Evolutionary conservation across 2,329 filamentous ascomycete genomes (phyloP).

Genomic region (Aspergillus sp.): DNA sequence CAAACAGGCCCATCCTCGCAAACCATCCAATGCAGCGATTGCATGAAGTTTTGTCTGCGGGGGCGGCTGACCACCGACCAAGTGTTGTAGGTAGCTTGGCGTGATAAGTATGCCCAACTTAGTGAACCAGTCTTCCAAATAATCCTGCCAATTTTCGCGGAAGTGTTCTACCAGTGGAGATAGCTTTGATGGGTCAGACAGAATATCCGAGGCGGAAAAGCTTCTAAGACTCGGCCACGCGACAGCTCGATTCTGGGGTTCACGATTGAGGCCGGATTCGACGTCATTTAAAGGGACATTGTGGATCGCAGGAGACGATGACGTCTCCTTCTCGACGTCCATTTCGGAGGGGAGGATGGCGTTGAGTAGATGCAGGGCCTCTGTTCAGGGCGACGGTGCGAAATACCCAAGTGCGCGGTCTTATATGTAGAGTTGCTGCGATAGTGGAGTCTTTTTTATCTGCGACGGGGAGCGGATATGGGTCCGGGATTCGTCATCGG

Average conservation of each 20-base stretch:
- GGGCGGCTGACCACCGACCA: slow-evolving; percentile 29
- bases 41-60: slow-evolving; percentile 33
- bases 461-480: background rate
- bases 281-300: slow-evolving; percentile 31
- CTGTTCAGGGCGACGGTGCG: background rate
- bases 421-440: slow-evolving; percentile 1
- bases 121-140: slow-evolving; percentile 22
- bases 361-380: background rate
- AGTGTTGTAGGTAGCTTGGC: slow-evolving; percentile 38
- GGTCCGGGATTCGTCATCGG: slow-evolving; percentile 11
- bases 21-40: slow-evolving; percentile 43
- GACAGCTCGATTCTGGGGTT: slow-evolving; percentile 19
- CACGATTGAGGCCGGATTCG: slow-evolving; percentile 21
- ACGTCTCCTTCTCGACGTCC: slow-evolving; percentile 16
- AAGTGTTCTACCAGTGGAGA: slow-evolving; percentile 19
- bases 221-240: slow-evolving; percentile 8
- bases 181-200: slow-evolving; percentile 14
- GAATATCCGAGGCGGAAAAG: slow-evolving; percentile 18
- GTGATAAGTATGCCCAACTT: slow-evolving; percentile 31
- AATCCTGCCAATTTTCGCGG: slow-evolving; percentile 26
- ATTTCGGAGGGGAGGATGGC: slow-evolving; percentile 5
- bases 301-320: slow-evolving; percentile 23
- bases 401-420: background rate
- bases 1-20: slow-evolving; percentile 45
- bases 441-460: slow-evolving; percentile 1